phyloP scores from a whole-genome alignment of 2,329 filamentous ascomycete genomes.

The Scopulariopsis brevicaulis region DNA sequence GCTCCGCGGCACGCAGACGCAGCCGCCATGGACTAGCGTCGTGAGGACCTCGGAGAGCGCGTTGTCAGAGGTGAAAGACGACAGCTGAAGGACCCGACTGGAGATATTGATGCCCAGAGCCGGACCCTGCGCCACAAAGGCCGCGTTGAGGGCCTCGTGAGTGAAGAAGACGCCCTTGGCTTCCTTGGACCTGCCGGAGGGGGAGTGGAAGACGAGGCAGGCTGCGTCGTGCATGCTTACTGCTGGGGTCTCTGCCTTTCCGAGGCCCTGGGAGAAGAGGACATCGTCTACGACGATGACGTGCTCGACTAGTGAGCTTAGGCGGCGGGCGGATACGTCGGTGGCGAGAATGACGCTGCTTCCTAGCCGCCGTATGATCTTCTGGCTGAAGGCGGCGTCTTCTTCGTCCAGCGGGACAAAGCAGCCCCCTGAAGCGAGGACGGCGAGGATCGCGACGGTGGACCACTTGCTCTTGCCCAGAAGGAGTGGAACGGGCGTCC shows the following conservation, averaged over 20 bases:
- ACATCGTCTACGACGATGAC: conserved; percentile 29
- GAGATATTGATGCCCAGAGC: conserved; percentile 33
- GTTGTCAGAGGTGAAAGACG: conserved; percentile 41
- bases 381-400: conserved; percentile 26
- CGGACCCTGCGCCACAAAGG: conserved; percentile 36
- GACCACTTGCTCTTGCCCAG: conserved; percentile 60
- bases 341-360: conserved; percentile 32
- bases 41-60: conserved; percentile 39
- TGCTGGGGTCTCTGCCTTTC: conserved; percentile 20
- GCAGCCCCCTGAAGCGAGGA: conserved; percentile 47
- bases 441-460: conserved; percentile 58
- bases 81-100: conserved; percentile 46
- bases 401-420: conserved; percentile 37
- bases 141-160: conserved; percentile 45
- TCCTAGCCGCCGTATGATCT: conserved; percentile 29
- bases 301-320: conserved; percentile 26
- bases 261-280: conserved; percentile 20
- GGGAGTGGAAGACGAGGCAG: conserved; percentile 50
- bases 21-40: conserved; percentile 43
- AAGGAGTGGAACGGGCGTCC: conserved; percentile 51
- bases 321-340: conserved; percentile 22
- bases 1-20: conserved; percentile 44
- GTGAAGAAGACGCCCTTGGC: conserved; percentile 52
- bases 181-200: conserved; percentile 34
- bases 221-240: conserved; percentile 30